Base-by-base conservation (phyloP, 495 filamentous ascomycete species). In the Penicillium egyptiacum region DNA sequence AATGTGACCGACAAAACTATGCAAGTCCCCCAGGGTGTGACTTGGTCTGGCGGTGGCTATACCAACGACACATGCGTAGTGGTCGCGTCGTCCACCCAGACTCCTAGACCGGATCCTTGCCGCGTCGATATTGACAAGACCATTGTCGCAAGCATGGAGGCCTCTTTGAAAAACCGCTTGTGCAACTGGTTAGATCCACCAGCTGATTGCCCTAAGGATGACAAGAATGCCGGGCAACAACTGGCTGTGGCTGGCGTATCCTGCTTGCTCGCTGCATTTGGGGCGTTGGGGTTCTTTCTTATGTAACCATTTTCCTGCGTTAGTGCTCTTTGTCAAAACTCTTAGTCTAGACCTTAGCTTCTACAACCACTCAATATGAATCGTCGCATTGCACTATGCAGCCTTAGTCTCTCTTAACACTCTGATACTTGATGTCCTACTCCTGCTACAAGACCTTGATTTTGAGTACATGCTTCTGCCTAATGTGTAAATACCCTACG, bases 1-100 rank as follows among this genome's bases (percentile, higher is more conserved):
- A 44, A 54, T 54, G 28, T 54, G 52, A 54, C 52, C 17, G 52
- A 45, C 52, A 54, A 54, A 46, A 46, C 44, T 4, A 7, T 28
- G 26, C 11, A 46, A 20, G 44, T 46, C 44, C 44, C 14, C n/a
- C n/a, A 20, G 44, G 28, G 22, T 20, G 25, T 11, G 12, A 23
- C 8, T 30, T 46, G 44, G 44, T 23, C 26, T 23, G 44, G 25
- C 44, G 25, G 44, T 46, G 26, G 30, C 26, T 46, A 46, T 25
- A 46, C 44, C 44, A 46, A 46, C 5, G 22, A 46, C 26, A 46
- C 44, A 46, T 46, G 44, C 44, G 44, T 25, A 2, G 44, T 46
- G 12, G 44, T 46, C 25, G 44, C 25, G 25, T 11, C 2, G 26
- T 28, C 44, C 22, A 55, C 59, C 33, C 44, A 25, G 44, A 46